Conservation (phyloP, 352 stramenopile species). For the Phytophthora macrochlamydospora region DNA sequence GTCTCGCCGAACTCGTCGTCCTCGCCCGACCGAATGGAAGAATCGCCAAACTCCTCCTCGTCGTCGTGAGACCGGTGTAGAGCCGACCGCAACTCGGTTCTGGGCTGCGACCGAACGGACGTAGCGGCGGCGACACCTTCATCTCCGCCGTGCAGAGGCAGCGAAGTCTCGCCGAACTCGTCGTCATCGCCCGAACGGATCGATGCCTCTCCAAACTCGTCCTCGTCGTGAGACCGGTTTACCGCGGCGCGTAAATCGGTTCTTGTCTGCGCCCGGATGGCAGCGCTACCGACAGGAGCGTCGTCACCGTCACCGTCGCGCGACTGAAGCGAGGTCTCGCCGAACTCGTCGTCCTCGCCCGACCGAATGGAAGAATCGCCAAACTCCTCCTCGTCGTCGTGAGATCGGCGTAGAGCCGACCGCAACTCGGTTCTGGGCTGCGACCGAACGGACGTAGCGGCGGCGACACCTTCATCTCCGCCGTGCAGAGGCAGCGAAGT, state of each 20-base stretch:
- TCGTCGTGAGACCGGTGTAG: slow-evolving; percentile 2
- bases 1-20: neutral
- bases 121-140: too few relatives aligned
- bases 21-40: neutral
- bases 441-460: too few relatives aligned
- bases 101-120: too few relatives aligned
- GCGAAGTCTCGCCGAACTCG: neutral
- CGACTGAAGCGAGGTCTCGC: neutral
- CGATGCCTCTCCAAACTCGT: slow-evolving; percentile 15
- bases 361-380: too few relatives aligned
- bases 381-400: slow-evolving; percentile 11
- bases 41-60: slow-evolving; percentile 8
- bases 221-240: slow-evolving; percentile 9
- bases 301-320: too few relatives aligned
- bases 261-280: slow-evolving; percentile 1
- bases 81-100: neutral
- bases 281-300: neutral
- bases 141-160: neutral
- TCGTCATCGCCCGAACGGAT: neutral
- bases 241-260: neutral
- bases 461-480: too few relatives aligned
- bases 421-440: too few relatives aligned
- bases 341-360: too few relatives aligned
- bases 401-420: neutral
- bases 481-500: neutral